Conservation (phyloP, 2,329 filamentous ascomycete species). For the Fusarium subtropicale region DNA sequence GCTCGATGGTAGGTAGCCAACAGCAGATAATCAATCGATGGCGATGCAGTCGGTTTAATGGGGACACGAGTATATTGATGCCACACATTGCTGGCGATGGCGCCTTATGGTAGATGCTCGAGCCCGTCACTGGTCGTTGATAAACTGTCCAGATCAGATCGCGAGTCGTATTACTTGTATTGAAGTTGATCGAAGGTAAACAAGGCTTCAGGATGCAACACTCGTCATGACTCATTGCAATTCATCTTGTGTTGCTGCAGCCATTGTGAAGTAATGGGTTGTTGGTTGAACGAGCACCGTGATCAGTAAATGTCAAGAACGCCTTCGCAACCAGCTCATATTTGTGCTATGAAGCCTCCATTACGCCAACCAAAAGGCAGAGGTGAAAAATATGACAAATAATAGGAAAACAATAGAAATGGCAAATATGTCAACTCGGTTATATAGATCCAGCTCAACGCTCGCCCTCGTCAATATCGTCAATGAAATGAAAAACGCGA, state of each 20-base stretch:
- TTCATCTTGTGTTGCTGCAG: neutral
- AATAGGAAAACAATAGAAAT: slow-evolving; percentile 2
- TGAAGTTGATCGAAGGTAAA: neutral
- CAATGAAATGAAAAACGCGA: slow-evolving; percentile 13
- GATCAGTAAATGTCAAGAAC: neutral
- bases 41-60: slow-evolving; percentile 19
- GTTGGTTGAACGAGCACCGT: neutral
- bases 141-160: neutral
- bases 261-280: neutral
- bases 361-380: slow-evolving; percentile 30
- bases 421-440: slow-evolving; percentile 5
- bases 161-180: slow-evolving; percentile 10
- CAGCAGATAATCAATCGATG: neutral
- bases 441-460: slow-evolving; percentile 14
- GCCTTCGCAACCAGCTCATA: slow-evolving; percentile 19
- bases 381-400: neutral
- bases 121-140: neutral
- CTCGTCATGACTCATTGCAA: neutral
- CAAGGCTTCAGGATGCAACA: slow-evolving; percentile 1
- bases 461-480: slow-evolving; percentile 9
- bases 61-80: neutral
- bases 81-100: neutral
- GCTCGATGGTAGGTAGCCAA: neutral
- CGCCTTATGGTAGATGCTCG: neutral
- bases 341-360: slow-evolving; percentile 33